These are phyloP conservation scores for Berkeleyomyces basicola DNA, from an alignment of 2,329 filamentous ascomycete species.

Conservation along the genomic window DNA sequence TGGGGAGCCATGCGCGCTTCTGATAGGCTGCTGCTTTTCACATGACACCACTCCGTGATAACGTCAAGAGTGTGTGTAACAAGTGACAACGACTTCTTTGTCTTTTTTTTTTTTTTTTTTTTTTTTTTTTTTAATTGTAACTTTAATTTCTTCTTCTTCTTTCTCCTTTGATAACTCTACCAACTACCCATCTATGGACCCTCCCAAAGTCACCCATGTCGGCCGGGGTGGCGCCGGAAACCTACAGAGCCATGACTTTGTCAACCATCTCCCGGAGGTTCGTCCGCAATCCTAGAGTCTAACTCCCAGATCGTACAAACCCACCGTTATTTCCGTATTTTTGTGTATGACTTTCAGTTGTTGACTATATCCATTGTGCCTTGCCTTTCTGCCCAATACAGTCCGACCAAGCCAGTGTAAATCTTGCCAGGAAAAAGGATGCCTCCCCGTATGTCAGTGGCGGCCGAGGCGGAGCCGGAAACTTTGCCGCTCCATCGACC, in stretches of 20 bases:
- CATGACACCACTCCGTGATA: neutral
- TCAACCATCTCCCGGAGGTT: constrained; percentile 23
- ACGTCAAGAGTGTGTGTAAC: neutral
- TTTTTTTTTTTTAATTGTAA: too few relatives aligned
- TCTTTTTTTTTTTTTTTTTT: neutral
- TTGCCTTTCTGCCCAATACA: neutral
- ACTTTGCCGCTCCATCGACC: constrained; percentile 33
- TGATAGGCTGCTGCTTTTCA: neutral
- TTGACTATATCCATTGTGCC: neutral
- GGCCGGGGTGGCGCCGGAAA: constrained; percentile 51
- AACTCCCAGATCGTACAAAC: neutral
- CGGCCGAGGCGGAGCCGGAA: constrained; percentile 47
- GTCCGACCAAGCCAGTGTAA: constrained; percentile 6
- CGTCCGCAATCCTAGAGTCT: constrained; percentile 2
- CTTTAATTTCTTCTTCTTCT: neutral
- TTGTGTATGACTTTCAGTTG: neutral
- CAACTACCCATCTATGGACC: neutral
- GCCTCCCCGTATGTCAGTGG: constrained; percentile 23
- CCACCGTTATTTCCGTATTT: neutral
- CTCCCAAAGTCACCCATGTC: neutral
- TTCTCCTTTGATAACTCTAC: neutral
- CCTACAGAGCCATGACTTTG: constrained; percentile 30
- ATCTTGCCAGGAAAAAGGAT: constrained; percentile 22
- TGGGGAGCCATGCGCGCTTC: neutral
- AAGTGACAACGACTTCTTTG: neutral